Evolutionary conservation across 2,329 filamentous ascomycete species (phyloP).

Genomic region (Cryphonectria japonica): DNA sequence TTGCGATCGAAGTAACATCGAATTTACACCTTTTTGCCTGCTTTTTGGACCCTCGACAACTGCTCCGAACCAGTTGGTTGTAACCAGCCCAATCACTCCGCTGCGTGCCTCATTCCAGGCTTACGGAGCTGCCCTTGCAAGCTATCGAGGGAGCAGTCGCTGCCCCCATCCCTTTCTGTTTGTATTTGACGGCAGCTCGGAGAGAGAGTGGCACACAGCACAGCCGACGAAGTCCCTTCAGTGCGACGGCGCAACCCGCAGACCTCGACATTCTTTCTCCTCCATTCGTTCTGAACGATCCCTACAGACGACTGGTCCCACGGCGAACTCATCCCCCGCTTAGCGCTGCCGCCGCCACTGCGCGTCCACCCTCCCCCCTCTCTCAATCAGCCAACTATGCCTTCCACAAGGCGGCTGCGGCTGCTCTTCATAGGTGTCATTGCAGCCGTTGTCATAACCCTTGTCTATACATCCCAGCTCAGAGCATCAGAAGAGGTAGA

Average conservation of each 20-base stretch:
- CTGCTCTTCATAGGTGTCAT: slow-evolving; percentile 67
- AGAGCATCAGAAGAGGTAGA: slow-evolving; percentile 55
- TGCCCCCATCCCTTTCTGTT: not conserved
- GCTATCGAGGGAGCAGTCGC: not conserved
- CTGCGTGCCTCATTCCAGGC: not conserved
- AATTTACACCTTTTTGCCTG: not conserved
- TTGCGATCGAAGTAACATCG: not conserved
- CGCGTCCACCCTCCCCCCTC: not conserved
- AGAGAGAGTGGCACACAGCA: not conserved
- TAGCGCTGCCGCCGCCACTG: not conserved
- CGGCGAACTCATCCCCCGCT: not conserved
- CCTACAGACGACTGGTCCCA: slow-evolving; percentile 1
- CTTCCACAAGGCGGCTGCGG: slow-evolving; percentile 71
- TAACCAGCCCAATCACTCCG: not conserved
- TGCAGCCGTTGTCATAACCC: slow-evolving; percentile 65
- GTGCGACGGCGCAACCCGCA: not conserved
- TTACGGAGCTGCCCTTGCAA: not conserved
- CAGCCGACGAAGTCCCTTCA: not conserved
- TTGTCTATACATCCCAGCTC: slow-evolving; percentile 73
- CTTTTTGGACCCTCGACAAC: not conserved
- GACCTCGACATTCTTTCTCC: not conserved
- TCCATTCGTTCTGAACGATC: not conserved
- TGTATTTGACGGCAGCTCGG: not conserved
- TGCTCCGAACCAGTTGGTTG: not conserved
- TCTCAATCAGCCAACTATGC: slow-evolving; percentile 52